Evolutionary conservation across 129 eudicot genomes (phyloP), one percentile per base, ranked within the genome.

Genomic region (Dittrichia graveolens): DNA sequence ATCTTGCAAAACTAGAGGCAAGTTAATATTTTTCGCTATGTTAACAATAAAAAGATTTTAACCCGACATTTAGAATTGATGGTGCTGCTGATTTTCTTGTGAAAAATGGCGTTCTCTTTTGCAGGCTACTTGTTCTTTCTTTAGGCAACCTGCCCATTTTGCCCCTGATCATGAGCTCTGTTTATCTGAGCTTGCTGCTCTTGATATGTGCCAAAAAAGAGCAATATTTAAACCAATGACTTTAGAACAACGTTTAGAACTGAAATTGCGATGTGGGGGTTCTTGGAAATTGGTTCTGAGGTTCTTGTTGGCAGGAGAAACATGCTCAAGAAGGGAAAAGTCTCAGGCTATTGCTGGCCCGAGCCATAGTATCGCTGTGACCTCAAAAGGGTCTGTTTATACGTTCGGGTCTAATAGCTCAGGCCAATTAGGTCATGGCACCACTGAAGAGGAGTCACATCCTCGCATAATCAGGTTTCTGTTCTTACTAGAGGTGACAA

Each of bases 101-200:
- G 72, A 73, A 78, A 38, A 61, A 31, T 44, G 35, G 8, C 70
- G 43, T 75, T 64, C 8, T 69, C 31, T 54, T 45, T 81, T 81
- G 87, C 96, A 94, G 99, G 97, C 97, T 5, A 94, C 99, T 46
- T 90, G 99, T 83, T 87, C 95, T 50, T 94, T 94, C 88, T 94
- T 94, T 76, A 84, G 93, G 84, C 92, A 90, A 73, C 99, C 99
- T 77, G 98, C 98, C 67, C 82, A 90, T 65, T 94, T 87, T 69
- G 85, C 89, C 85, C 98, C 98, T 71, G 98, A 90, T 85, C 56
- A 87, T 53, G 82, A 84, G 58, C 89, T 94, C 70, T 94, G 96
- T 39, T 68, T 94, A 64, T 74, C 93, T 1, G 99, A 94, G 89
- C 93, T 94, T 15, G 99, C 99, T 3, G 97, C 99, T 64, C 96